These are phyloP conservation scores for Conringia planisiliqua DNA, from an alignment of 345 rosid genomes.

Conservation along the genomic window DNA sequence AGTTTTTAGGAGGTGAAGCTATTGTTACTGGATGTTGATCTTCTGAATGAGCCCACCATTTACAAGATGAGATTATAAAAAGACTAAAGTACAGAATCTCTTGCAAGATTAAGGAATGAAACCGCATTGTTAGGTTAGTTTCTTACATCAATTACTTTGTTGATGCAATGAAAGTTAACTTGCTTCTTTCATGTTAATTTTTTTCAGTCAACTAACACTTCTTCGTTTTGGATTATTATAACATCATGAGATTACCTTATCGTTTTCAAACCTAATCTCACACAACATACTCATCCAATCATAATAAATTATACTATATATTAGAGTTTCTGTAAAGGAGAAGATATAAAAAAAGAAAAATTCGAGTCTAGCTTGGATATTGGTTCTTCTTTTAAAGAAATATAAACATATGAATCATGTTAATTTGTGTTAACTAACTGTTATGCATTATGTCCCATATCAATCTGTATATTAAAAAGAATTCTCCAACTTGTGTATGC, in stretches of 20 bases:
- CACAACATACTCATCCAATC: background rate
- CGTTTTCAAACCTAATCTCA: constrained; percentile 15
- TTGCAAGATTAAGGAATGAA: constrained; percentile 58
- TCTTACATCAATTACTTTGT: background rate
- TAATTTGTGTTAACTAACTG: constrained; percentile 28
- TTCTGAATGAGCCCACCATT: background rate
- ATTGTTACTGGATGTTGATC: background rate
- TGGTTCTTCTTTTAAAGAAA: constrained; percentile 12
- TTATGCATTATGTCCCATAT: constrained; percentile 33
- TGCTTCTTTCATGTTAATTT: background rate
- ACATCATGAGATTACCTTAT: background rate
- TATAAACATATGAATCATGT: constrained; percentile 31
- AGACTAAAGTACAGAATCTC: constrained; percentile 56
- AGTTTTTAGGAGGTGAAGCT: background rate
- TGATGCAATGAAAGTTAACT: background rate
- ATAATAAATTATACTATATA: background rate
- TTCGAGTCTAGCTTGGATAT: background rate
- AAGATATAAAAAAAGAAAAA: background rate
- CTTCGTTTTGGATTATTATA: background rate
- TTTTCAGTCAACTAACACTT: constrained; percentile 3
- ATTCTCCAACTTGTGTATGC: constrained; percentile 24
- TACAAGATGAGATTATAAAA: constrained; percentile 62
- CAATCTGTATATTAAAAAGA: background rate
- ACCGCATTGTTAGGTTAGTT: constrained; percentile 57
- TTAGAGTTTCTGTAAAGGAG: constrained; percentile 17